These are phyloP conservation scores for Leptosphaerulina australis DNA, from an alignment of 2,329 filamentous ascomycete genomes.

Conservation along the genomic window DNA sequence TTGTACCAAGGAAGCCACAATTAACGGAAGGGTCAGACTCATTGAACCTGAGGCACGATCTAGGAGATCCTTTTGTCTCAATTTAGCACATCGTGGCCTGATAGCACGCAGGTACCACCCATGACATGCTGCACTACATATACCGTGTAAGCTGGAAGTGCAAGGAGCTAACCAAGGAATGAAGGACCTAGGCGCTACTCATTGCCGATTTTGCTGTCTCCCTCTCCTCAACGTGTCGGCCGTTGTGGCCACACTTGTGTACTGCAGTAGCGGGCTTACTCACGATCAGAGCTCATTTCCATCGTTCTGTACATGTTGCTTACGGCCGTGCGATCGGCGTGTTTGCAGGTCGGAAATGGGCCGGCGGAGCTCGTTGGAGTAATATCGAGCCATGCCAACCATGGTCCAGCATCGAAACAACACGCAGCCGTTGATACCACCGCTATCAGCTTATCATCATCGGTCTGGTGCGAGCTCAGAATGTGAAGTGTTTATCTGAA, in stretches of 20 bases:
- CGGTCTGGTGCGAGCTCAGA: constrained; percentile 5
- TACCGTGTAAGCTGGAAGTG: constrained; percentile 20
- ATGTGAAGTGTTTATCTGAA: neutral
- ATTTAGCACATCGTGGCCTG: constrained; percentile 11
- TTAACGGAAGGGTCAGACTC: constrained; percentile 13
- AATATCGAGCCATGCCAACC: neutral
- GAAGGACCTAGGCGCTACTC: neutral
- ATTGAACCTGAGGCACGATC: neutral
- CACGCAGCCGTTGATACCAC: constrained; percentile 2
- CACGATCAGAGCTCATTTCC: constrained; percentile 6
- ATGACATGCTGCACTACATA: constrained; percentile 18
- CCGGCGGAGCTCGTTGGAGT: constrained; percentile 15
- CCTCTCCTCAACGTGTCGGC: constrained; percentile 11
- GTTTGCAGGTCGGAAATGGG: constrained; percentile 13
- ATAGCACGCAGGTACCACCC: constrained; percentile 22
- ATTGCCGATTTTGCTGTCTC: neutral
- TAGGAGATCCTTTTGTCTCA: constrained; percentile 2
- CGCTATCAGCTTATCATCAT: constrained; percentile 9
- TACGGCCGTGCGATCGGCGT: constrained; percentile 11
- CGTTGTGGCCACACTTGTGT: constrained; percentile 5
- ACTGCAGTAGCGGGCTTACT: constrained; percentile 17
- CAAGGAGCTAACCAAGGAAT: constrained; percentile 2
- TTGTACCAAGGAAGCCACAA: constrained; percentile 17
- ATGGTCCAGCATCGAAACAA: neutral
- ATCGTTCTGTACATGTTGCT: constrained; percentile 11